phyloP scores from a whole-genome alignment of 257 asterid genomes.

The Fraxinus excelsior region DNA sequence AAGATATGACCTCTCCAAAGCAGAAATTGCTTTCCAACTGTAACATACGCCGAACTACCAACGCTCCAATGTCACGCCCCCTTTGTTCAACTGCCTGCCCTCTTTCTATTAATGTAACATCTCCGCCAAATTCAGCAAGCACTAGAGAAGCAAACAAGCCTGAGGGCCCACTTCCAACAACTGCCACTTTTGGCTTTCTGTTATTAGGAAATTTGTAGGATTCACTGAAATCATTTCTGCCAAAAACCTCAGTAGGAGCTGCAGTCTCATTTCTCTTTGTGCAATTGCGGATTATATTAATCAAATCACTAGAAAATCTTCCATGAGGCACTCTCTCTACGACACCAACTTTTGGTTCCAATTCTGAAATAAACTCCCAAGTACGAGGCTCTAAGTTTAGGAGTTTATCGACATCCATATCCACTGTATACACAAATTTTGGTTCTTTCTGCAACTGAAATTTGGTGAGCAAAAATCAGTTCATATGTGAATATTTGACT shows the following conservation, averaged over 20 bases:
- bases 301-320: conserved; percentile 57
- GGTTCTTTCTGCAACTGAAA: conserved; percentile 70
- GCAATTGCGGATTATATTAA: conserved; percentile 43
- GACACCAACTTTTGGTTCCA: conserved; percentile 74
- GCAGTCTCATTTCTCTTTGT: conserved; percentile 33
- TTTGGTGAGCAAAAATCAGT: conserved; percentile 23
- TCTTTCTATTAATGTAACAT: conserved; percentile 87
- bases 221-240: conserved; percentile 25
- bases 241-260: conserved; percentile 32
- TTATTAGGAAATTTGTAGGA: conserved; percentile 29
- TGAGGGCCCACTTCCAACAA: conserved; percentile 95
- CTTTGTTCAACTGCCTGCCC: conserved; percentile 95
- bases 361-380: conserved; percentile 66
- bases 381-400: conserved; percentile 79
- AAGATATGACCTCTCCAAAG: conserved; percentile 93
- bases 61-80: conserved; percentile 96
- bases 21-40: conserved; percentile 95
- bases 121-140: conserved; percentile 95
- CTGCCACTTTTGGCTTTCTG: conserved; percentile 70
- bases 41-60: conserved; percentile 77
- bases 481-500: conserved; percentile 7
- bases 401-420: conserved; percentile 70
- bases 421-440: conserved; percentile 87
- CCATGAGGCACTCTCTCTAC: conserved; percentile 56
- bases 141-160: conserved; percentile 97